Percentiles rank a stretch among this genome's conserved stretches.
These are phyloP conservation scores for Barnettozyma hawaiiensis DNA, from an alignment of 1,139 yeast genomes.

Conservation along the genomic window DNA sequence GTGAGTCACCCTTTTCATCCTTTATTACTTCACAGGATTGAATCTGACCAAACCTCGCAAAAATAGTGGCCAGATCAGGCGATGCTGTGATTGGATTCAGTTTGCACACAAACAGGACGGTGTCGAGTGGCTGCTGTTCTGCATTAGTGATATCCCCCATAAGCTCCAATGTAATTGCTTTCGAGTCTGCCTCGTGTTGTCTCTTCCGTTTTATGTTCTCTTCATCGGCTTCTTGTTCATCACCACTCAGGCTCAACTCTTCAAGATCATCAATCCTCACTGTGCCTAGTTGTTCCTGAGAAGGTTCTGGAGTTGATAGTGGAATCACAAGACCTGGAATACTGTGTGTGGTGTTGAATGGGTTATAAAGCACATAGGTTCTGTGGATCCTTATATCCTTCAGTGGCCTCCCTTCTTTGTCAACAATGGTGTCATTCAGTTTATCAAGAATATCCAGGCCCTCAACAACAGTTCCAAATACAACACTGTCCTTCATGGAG, in stretches of 20 bases:
- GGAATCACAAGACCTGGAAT: conserved; percentile 27
- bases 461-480: conserved; percentile 50
- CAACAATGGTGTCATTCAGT: conserved; percentile 38
- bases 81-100: conserved; percentile 54
- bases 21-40: conserved; percentile 43
- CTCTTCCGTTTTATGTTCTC: conserved; percentile 24
- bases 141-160: conserved; percentile 62
- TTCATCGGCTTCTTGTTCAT: conserved; percentile 17
- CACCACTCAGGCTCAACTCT: conserved; percentile 21
- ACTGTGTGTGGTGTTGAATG: conserved; percentile 47
- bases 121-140: conserved; percentile 54
- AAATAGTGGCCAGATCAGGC: conserved; percentile 49
- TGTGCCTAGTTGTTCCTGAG: conserved; percentile 32
- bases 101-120: conserved; percentile 56
- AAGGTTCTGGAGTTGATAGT: conserved; percentile 33
- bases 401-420: conserved; percentile 37
- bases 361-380: conserved; percentile 48
- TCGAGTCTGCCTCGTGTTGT: conserved; percentile 39
- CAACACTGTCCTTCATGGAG: conserved; percentile 21
- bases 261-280: conserved; percentile 30
- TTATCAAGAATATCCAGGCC: conserved; percentile 43
- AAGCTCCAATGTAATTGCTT: conserved; percentile 57
- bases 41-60: conserved; percentile 55
- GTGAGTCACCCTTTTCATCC: conserved; percentile 42
- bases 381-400: conserved; percentile 49